These are phyloP conservation scores for Batkoa obscura DNA, from an alignment of 371 early-diverging fungal species.

Conservation along the genomic window DNA sequence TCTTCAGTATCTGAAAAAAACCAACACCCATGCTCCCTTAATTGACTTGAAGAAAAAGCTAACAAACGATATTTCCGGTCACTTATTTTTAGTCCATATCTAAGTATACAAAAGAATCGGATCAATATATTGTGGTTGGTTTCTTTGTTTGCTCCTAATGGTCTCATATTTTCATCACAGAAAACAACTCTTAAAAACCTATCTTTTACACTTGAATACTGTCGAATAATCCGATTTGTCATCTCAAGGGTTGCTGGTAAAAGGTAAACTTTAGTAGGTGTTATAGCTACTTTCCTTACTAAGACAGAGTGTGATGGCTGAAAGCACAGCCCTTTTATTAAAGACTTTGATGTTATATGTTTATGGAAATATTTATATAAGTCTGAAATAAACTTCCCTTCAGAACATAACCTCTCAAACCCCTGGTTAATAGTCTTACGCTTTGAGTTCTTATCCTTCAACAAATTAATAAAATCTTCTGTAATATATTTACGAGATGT, in stretches of 20 bases:
- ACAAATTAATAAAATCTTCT: not conserved
- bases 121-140: slow-evolving; percentile 6
- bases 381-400: not conserved
- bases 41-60: slow-evolving; percentile 44
- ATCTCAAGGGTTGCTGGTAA: slow-evolving; percentile 29
- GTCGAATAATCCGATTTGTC: slow-evolving; percentile 39
- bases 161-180: slow-evolving; percentile 31
- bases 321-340: not conserved
- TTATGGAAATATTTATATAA: not conserved
- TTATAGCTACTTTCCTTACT: slow-evolving; percentile 31
- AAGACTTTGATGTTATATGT: not conserved
- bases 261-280: slow-evolving; percentile 30
- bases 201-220: slow-evolving; percentile 20
- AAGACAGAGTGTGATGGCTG: slow-evolving; percentile 17
- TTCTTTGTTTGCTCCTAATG: slow-evolving; percentile 14
- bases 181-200: slow-evolving; percentile 44
- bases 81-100: slow-evolving; percentile 31
- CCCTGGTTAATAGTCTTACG: no score
- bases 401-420: not conserved
- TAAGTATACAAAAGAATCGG: slow-evolving; percentile 24
- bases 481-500: not conserved
- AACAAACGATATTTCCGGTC: slow-evolving; percentile 36
- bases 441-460: no score
- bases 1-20: slow-evolving; percentile 25
- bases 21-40: slow-evolving; percentile 51